Evolutionary conservation across 305 asterid genomes (phyloP), one percentile per base, ranked within the genome.

Genomic region (Solanum aculeatissimum): DNA sequence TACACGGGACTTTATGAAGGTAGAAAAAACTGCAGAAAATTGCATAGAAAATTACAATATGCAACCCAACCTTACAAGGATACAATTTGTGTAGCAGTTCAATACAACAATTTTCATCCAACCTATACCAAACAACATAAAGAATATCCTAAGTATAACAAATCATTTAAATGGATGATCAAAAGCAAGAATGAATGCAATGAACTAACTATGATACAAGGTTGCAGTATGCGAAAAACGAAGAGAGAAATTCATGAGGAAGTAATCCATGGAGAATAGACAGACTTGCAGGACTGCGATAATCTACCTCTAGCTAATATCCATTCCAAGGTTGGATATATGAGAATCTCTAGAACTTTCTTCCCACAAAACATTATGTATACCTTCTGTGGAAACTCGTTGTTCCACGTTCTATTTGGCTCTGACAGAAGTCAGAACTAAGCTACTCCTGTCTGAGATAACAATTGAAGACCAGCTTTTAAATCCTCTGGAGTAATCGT

Each of bases 401-500:
- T 29, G 60, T 15, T 74, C 42, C 32, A 9, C 23, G 2, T 42
- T 47, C 16, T 16, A 23, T 25, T 75, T 49, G 62, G 25, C 65
- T 51, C 18, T 1, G 47, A 51, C 12, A 77, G 82, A 51, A 16
- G 29, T 27, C 42, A 9, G 13, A n/a, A 29, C 85, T 63, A 38
- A n/a, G 83, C 77, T 27, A 23, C 51, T 21, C 45, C 78, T 87
- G 87, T 84, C 72, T 78, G 86, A 6, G 86, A 78, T 43, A 85
- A 66, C 55, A 85, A 8, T 60, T 69, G 29, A 13, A 95, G 89
- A 15, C 98, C 97, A 5, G 90, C 90, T 87, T 91, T 96, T 88
- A 95, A 90, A 89, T 95, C 98, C 35, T 84, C 81, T 47, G 90
- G 60, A 4, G 88, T 88, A 77, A 93, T 92, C 0, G 93, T 92